Evolutionary conservation across 352 stramenopile species (phyloP), one percentile per base, ranked within the genome.

Genomic region (Phytopythium vexans): DNA sequence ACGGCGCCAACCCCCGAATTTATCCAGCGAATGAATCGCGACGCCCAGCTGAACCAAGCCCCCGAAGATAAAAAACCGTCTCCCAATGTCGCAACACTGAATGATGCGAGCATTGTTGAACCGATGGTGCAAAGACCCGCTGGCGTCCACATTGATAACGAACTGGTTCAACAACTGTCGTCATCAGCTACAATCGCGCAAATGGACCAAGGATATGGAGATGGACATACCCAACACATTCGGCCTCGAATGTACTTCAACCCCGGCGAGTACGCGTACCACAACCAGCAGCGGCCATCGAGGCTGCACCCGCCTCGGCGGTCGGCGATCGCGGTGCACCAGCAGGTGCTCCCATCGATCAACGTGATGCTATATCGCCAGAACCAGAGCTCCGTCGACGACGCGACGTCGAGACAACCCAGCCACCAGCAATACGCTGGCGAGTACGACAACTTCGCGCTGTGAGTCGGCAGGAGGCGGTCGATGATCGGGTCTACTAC

Each of bases 351-450:
- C 21, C 71, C 71, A 14, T 76, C 71, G 6, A 73, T 81, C 40
- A 62, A 59, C 6, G 68, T 49, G 9, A 75, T 81, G 54, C 52
- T 81, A 34, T 57, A 70, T 47, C 71, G 70, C 4, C 68, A 77
- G 46, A 64, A 55, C 41, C 70, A 72, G n/a, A 40, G 10, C 33
- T 8, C 48, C 6, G 16, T 9, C 6, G 2, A 2, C 6, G 12
- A 14, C 33, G 14, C n/a, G 44, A 66, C 41, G 16, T 27, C n/a
- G 41, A 42, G 9, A 3, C 46, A 33, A 27, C 47, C 46, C 16
- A 35, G 11, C n/a, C 45, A 32, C 3, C 43, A 38, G 6, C 41
- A 54, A 3, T 52, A 49, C 8, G 45, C 40, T 27, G 45, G 40
- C 10, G 27, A 50, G 12, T 49, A 59, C 8, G 43, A 46, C 16